Evolutionary conservation across 139 green algal genomes (phyloP).

Genomic region (Coelastrella sp.): DNA sequence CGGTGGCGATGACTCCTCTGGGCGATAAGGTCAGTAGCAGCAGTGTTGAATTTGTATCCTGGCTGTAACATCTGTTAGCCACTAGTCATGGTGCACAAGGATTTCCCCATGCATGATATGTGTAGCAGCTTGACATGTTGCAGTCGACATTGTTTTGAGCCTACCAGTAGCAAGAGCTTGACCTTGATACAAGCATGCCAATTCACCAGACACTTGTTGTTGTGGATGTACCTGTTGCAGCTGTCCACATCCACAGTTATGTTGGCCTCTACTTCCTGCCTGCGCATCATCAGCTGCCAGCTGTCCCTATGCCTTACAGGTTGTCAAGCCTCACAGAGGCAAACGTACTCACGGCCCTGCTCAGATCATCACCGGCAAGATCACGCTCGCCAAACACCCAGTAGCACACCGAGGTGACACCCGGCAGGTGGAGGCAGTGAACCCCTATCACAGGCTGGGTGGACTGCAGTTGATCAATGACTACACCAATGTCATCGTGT

Average conservation of each 20-base stretch:
- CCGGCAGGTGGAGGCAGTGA: constrained; percentile 29
- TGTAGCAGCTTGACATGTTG: no score
- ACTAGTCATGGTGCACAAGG: neutral
- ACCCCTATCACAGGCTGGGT: neutral
- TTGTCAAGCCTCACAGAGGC: neutral
- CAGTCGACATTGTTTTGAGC: no score
- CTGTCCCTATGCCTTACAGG: neutral
- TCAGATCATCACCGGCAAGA: constrained; percentile 34
- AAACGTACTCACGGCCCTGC: neutral
- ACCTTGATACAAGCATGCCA: no score
- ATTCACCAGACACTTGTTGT: no score
- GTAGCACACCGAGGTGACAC: constrained; percentile 63
- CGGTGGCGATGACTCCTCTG: no score
- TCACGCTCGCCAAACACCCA: constrained; percentile 63
- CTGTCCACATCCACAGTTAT: no score
- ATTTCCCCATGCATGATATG: no score
- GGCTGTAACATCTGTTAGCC: neutral
- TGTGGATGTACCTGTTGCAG: no score
- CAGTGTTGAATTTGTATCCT: neutral
- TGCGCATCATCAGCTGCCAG: neutral
- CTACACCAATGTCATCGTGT: constrained; percentile 45
- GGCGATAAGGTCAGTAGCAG: no score
- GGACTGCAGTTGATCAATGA: neutral
- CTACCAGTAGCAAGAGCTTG: no score
- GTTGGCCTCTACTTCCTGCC: no score